These are phyloP conservation scores for Juglanconis oblonga DNA, from an alignment of 2,329 filamentous ascomycete genomes.

Conservation along the genomic window DNA sequence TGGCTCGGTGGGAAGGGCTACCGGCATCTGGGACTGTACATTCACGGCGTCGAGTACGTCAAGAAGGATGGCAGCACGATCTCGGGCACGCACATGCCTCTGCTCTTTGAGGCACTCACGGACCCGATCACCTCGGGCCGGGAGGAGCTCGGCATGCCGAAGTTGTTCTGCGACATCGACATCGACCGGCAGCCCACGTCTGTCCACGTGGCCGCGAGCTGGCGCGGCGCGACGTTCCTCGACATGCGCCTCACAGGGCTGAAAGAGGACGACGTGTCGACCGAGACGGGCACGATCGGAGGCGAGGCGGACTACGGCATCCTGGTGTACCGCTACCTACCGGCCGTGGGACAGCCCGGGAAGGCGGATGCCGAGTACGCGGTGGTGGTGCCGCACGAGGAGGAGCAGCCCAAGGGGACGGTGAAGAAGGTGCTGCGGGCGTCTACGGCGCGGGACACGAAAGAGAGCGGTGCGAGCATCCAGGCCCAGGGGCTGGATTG, in stretches of 20 bases:
- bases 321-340: slow-evolving; percentile 16
- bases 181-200: slow-evolving; percentile 30
- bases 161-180: slow-evolving; percentile 43
- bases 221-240: slow-evolving; percentile 34
- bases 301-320: slow-evolving; percentile 23
- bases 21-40: slow-evolving; percentile 45
- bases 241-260: slow-evolving; percentile 20
- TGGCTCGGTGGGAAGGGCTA: slow-evolving; percentile 39
- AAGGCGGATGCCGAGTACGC: slow-evolving; percentile 54
- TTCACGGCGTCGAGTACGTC: slow-evolving; percentile 49
- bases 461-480: slow-evolving; percentile 35
- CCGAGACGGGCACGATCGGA: slow-evolving; percentile 26
- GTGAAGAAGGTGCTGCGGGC: slow-evolving; percentile 34
- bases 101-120: slow-evolving; percentile 51
- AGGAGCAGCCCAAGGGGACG: slow-evolving; percentile 29
- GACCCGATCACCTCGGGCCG: slow-evolving; percentile 52
- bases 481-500: slow-evolving; percentile 48
- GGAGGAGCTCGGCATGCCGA: slow-evolving; percentile 56
- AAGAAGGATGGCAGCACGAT: slow-evolving; percentile 40
- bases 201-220: slow-evolving; percentile 37
- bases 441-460: neutral
- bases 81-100: slow-evolving; percentile 47
- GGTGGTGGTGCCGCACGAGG: slow-evolving; percentile 33
- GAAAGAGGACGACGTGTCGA: slow-evolving; percentile 18
- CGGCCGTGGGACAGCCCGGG: slow-evolving; percentile 11